Percentiles rank a stretch among this genome's conserved stretches.
Evolutionary conservation across 225 moss, liverwort and hornwort species (phyloP).

Genomic region (Bryum argenteum): DNA sequence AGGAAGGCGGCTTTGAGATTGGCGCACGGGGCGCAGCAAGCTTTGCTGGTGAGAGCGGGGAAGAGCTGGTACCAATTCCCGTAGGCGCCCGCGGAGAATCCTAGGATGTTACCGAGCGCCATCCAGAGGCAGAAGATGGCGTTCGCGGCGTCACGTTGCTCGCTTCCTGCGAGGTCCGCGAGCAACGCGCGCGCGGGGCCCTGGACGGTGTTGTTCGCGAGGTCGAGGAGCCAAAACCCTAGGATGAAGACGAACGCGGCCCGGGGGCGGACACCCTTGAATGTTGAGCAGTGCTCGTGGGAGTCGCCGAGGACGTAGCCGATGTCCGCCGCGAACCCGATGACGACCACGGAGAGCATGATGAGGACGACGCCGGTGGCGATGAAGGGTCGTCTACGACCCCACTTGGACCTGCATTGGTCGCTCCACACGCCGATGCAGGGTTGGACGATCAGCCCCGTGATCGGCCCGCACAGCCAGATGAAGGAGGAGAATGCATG

Average conservation of each 20-base stretch:
- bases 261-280: conserved; percentile 59
- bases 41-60: conserved; percentile 68
- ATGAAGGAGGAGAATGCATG: conserved; percentile 72
- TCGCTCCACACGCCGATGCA: conserved; percentile 94
- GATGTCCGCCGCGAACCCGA: conserved; percentile 87
- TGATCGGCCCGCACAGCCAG: conserved; percentile 91
- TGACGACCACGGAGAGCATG: conserved; percentile 62
- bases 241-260: conserved; percentile 72
- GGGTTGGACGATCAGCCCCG: conserved; percentile 85
- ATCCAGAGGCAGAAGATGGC: conserved; percentile 90
- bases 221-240: conserved; percentile 91
- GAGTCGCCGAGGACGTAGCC: conserved; percentile 75
- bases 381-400: conserved; percentile 89
- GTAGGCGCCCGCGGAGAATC: conserved; percentile 81
- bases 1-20: conserved; percentile 93
- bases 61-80: conserved; percentile 75
- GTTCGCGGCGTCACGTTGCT: conserved; percentile 75
- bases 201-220: conserved; percentile 90
- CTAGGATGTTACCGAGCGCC: conserved; percentile 87
- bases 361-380: conserved; percentile 63
- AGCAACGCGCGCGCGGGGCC: conserved; percentile 86
- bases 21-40: conserved; percentile 84
- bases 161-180: conserved; percentile 74
- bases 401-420: conserved; percentile 78
- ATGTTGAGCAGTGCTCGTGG: conserved; percentile 58